These are phyloP conservation scores for Copromyces sp. DNA, from an alignment of 495 filamentous ascomycete species.

Conservation along the genomic window DNA sequence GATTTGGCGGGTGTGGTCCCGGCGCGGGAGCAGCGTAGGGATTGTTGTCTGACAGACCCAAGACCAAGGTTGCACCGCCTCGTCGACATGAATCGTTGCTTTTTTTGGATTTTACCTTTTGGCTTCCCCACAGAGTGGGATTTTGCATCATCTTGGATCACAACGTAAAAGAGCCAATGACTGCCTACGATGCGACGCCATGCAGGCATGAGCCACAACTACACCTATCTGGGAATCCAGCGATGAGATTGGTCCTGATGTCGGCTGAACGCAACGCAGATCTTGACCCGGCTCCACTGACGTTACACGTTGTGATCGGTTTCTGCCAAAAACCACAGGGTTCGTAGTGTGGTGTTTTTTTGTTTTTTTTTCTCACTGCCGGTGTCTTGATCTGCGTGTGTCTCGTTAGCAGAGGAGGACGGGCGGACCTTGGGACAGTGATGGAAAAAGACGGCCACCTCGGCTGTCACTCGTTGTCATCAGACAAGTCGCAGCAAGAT, in stretches of 20 bases:
- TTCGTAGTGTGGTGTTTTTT: background rate
- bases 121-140: conserved; percentile 6
- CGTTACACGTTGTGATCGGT: background rate
- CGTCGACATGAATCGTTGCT: conserved; percentile 12
- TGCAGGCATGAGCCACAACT: conserved; percentile 19
- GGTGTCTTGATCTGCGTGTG: background rate
- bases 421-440: background rate
- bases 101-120: conserved; percentile 30
- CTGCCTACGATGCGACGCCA: background rate
- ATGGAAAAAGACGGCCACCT: background rate
- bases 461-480: background rate
- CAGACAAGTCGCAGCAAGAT: background rate
- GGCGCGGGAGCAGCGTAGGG: background rate
- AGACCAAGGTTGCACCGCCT: conserved; percentile 23
- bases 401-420: background rate
- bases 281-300: background rate
- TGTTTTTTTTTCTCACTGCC: background rate
- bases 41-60: conserved; percentile 6
- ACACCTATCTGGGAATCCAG: conserved; percentile 8
- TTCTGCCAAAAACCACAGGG: background rate
- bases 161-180: conserved; percentile 20
- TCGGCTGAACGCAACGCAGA: background rate
- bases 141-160: background rate
- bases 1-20: background rate
- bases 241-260: background rate